These are phyloP conservation scores for Aspergillus aculeatinus DNA, from an alignment of 2,329 filamentous ascomycete species.

Conservation along the genomic window DNA sequence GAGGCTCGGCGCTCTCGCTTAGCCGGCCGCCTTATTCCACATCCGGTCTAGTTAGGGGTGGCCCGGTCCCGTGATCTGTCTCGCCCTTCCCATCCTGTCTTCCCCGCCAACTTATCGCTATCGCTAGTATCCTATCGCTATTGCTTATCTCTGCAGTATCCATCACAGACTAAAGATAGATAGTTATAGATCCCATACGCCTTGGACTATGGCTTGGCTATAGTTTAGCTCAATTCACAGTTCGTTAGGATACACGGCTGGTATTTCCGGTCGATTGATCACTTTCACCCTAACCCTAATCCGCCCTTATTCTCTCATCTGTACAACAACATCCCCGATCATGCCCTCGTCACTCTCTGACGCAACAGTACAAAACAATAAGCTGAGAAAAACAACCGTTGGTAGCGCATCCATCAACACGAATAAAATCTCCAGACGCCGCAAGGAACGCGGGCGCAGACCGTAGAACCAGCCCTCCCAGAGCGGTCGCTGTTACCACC, in stretches of 20 bases:
- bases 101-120: neutral
- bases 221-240: neutral
- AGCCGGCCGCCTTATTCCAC: slow-evolving; percentile 25
- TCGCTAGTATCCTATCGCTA: neutral
- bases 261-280: too few relatives aligned
- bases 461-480: slow-evolving; percentile 1
- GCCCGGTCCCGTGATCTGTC: slow-evolving; percentile 30
- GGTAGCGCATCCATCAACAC: too few relatives aligned
- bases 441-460: slow-evolving; percentile 10
- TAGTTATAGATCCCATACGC: neutral
- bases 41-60: slow-evolving; percentile 31
- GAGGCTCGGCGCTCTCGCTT: slow-evolving; percentile 34
- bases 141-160: neutral
- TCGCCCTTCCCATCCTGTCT: slow-evolving; percentile 19
- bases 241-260: neutral
- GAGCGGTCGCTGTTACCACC: neutral
- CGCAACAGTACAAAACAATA: neutral
- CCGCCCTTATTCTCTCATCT: neutral
- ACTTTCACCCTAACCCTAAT: neutral
- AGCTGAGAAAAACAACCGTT: neutral
- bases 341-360: neutral
- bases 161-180: neutral
- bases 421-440: slow-evolving; percentile 7
- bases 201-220: too few relatives aligned
- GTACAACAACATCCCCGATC: neutral